Base-by-base conservation (phyloP, 2,329 filamentous ascomycete species). In the Claviceps humidiphila region DNA sequence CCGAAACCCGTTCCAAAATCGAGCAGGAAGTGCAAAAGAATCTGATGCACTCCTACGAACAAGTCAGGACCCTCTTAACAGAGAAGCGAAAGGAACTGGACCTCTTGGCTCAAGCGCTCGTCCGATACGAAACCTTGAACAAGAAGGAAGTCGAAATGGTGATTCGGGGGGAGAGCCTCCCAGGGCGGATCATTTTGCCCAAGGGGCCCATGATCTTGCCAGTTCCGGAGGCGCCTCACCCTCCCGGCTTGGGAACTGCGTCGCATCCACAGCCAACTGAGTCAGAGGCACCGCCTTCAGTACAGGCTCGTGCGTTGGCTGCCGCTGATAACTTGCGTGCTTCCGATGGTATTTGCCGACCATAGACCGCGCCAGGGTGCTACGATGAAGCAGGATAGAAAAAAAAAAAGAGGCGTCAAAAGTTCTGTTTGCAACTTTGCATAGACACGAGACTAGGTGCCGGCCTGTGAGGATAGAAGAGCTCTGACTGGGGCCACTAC, bases 81-180 rank as follows among this genome's bases (percentile, higher is more conserved):
- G 78, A 81, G 39, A 88, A 86, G 66, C 81, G 89, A 52, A 84
- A 85, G 54, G 91, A 95, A 67, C 77, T 98, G 7, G 91, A 98
- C 61, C 74, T 88, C 11, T 74, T 98, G 9, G 91, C 93, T 30
- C 83, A 90, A 63, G 93, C 90, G 5, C 76, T 98, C 9, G 82
- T 98, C 38, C 84, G 96, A 68, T 97, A 96, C 67, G 93, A 98
- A 74, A 96, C 89, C 0, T 72, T 98, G 50, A 85, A 86, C 66
- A 87, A 85, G 67, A 82, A 85, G 3, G 93, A 98, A 68, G 94
- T 97, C 57, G 82, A 90, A 67, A 88, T 86, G 72, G 87, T 97
- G 5, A 83, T 98, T 57, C 81, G 80, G 50, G 93, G 93, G 39
- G 89, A 96, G 70, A 84, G 86, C 63, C 73, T 98, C 40, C 75